Evolutionary conservation across 2,329 filamentous ascomycete genomes (phyloP).

Genomic region (Allantophomopsis cytisporea): DNA sequence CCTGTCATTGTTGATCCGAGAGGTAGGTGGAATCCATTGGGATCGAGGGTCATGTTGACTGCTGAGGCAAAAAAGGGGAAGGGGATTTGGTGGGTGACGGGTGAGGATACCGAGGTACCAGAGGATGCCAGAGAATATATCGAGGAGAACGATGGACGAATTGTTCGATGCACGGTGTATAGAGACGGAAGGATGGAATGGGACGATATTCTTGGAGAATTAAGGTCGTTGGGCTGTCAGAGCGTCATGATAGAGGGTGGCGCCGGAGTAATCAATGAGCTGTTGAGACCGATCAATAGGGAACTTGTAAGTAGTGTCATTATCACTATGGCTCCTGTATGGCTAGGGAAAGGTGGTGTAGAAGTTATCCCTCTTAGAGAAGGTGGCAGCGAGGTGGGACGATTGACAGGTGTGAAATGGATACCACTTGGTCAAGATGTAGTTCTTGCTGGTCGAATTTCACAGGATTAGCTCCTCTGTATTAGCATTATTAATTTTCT

Average conservation of each 20-base stretch:
- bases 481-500: too few species aligned
- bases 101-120: background rate
- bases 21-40: slow-evolving; percentile 54
- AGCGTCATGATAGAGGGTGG: slow-evolving; percentile 94
- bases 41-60: slow-evolving; percentile 51
- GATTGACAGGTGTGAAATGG: slow-evolving; percentile 1
- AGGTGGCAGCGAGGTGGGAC: background rate
- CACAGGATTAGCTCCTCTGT: background rate
- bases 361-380: slow-evolving; percentile 48
- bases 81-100: slow-evolving; percentile 56
- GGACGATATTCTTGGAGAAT: slow-evolving; percentile 17
- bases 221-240: slow-evolving; percentile 45
- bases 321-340: slow-evolving; percentile 79
- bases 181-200: slow-evolving; percentile 2
- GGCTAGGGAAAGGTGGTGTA: slow-evolving; percentile 75
- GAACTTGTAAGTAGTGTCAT: slow-evolving; percentile 65
- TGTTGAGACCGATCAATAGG: slow-evolving; percentile 51
- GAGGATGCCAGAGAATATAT: slow-evolving; percentile 4
- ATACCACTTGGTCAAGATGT: slow-evolving; percentile 1
- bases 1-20: slow-evolving; percentile 74
- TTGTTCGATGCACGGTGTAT: slow-evolving; percentile 1
- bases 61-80: slow-evolving; percentile 51
- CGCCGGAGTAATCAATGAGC: slow-evolving; percentile 64
- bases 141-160: slow-evolving; percentile 4
- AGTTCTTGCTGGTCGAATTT: slow-evolving; percentile 1